Evolutionary conservation across 192 early-diverging fungal genomes (phyloP), one percentile per base, ranked within the genome.

Genomic region (Lobosporangium transversale): DNA sequence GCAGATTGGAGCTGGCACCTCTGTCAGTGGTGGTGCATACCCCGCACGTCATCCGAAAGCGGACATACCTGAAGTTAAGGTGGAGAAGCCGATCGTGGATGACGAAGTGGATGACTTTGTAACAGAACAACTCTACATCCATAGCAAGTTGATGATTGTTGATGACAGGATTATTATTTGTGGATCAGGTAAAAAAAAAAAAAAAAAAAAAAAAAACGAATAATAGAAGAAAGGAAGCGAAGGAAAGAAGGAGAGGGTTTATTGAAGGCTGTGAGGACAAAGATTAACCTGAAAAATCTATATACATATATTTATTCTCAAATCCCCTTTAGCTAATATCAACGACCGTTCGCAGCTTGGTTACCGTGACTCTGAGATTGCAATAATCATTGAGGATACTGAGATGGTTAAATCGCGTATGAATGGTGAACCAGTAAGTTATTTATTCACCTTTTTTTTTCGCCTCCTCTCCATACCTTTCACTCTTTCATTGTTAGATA

Each of bases 271-370:
- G n/a, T n/a, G n/a, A n/a, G n/a, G n/a, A n/a, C n/a, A n/a, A n/a
- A n/a, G n/a, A n/a, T n/a, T n/a, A n/a, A n/a, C n/a, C n/a, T n/a
- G n/a, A n/a, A n/a, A n/a, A n/a, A n/a, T n/a, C n/a, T n/a, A n/a
- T n/a, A n/a, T n/a, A n/a, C n/a, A n/a, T n/a, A n/a, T n/a, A n/a
- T n/a, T n/a, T n/a, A n/a, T n/a, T n/a, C n/a, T n/a, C n/a, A n/a
- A n/a, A n/a, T n/a, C n/a, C n/a, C n/a, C n/a, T n/a, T n/a, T n/a
- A 40, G 93, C 93, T 29, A 94, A 94, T 74, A 88, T 94, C 78
- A 94, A 94, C 62, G 93, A 94, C 79, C 89, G 94, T 12, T 96
- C 94, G 3, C 92, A 92, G 85, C 79, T 90, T 32, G 94, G 94
- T 4, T 88, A 90, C 67, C 90, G 92, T 44, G 94, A 94, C 74